Evolutionary conservation across 1,284 basidiomycete species (phyloP).

Genomic region (Naganishia sp.): DNA sequence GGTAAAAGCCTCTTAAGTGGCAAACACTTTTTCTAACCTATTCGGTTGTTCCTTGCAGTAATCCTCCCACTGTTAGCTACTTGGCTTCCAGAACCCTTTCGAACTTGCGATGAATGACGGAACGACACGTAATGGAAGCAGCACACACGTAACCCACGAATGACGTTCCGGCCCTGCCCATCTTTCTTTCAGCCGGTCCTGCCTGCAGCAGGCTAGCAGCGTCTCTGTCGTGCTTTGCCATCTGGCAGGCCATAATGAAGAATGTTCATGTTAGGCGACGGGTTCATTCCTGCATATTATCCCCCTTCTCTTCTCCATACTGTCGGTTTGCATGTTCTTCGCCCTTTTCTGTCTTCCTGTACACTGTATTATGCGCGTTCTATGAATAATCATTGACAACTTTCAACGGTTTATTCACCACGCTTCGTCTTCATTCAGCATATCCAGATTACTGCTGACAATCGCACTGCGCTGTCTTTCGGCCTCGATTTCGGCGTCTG

Average conservation of each 20-base stretch:
- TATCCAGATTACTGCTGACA: constrained; percentile 33
- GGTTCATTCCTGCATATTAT: constrained; percentile 21
- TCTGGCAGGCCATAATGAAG: constrained; percentile 2
- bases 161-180: not conserved
- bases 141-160: not conserved
- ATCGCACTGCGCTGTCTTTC: constrained; percentile 28
- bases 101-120: constrained; percentile 2
- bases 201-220: not conserved
- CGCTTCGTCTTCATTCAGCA: constrained; percentile 32
- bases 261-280: not conserved
- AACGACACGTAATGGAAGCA: constrained; percentile 11
- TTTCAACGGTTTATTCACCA: constrained; percentile 13
- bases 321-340: constrained; percentile 25
- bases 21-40: not conserved
- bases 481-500: constrained; percentile 31
- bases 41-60: not conserved
- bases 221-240: not conserved
- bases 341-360: not conserved
- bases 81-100: not conserved
- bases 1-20: not conserved
- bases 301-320: not conserved
- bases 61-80: not conserved
- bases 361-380: constrained; percentile 1
- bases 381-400: not conserved
- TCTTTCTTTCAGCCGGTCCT: not conserved